Conservation (phyloP, 2,329 filamentous ascomycete species). For the Epichloe aotearoae region DNA sequence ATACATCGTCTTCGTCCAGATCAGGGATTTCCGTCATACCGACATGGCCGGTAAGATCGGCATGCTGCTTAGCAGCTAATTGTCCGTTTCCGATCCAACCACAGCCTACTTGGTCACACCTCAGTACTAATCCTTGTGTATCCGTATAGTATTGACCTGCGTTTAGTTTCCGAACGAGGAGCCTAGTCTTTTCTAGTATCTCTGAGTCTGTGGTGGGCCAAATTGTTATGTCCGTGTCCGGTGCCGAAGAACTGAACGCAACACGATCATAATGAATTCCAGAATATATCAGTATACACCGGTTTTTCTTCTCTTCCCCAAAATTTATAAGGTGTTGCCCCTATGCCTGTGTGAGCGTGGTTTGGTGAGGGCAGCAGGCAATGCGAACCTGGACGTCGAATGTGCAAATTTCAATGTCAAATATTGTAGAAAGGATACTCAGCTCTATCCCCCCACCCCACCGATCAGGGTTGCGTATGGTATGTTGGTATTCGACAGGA, state of each 20-base stretch:
- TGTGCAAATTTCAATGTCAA: constrained; percentile 72
- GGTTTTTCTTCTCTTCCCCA: constrained; percentile 56
- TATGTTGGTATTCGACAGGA: constrained; percentile 63
- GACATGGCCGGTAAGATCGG: constrained; percentile 44
- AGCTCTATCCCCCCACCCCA: constrained; percentile 96
- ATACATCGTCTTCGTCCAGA: constrained; percentile 67
- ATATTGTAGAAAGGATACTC: constrained; percentile 70
- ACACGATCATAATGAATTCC: constrained; percentile 92
- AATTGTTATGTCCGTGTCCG: constrained; percentile 56
- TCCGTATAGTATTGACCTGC: constrained; percentile 79
- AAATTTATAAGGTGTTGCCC: constrained; percentile 40
- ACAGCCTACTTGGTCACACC: constrained; percentile 55
- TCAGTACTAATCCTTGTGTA: constrained; percentile 64
- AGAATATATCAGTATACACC: constrained; percentile 77
- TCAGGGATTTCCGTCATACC: constrained; percentile 57
- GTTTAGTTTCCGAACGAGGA: constrained; percentile 50
- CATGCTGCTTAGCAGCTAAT: constrained; percentile 47
- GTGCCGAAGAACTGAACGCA: constrained; percentile 55
- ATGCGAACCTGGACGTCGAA: constrained; percentile 54
- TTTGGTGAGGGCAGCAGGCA: no score
- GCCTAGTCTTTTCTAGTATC: constrained; percentile 54
- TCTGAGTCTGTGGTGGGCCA: constrained; percentile 46
- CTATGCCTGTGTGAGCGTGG: constrained; percentile 6
- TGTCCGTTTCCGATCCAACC: constrained; percentile 56
- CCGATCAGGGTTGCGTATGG: constrained; percentile 65